Percentiles rank a stretch among this genome's conserved stretches.
Evolutionary conservation across 129 eudicot species (phyloP).

Genomic region (Ambrosia artemisiifolia): DNA sequence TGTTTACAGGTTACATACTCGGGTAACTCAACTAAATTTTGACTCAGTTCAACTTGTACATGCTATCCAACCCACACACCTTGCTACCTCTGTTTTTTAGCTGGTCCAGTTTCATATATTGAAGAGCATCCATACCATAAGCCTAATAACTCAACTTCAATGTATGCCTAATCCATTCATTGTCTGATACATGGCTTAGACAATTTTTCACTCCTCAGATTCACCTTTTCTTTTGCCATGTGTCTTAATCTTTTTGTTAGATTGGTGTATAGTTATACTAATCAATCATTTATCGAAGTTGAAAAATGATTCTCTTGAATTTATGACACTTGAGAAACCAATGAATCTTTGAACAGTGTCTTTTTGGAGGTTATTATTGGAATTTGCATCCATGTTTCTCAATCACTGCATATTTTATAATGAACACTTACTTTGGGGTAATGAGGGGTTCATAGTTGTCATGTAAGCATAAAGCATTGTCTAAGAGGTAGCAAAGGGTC

Average conservation of each 20-base stretch:
- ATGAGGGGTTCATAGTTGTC: too few species aligned
- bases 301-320: too few species aligned
- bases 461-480: too few species aligned
- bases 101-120: too few species aligned
- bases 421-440: too few species aligned
- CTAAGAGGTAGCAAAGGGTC: not conserved
- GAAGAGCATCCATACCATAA: not conserved
- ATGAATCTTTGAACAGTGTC: too few species aligned
- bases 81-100: too few species aligned
- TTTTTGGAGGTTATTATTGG: too few species aligned
- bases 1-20: not conserved
- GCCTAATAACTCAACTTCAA: not conserved
- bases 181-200: too few species aligned
- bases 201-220: not conserved
- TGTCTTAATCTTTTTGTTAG: not conserved
- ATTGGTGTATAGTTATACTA: not conserved
- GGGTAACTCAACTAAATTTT: not conserved
- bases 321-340: too few species aligned
- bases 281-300: conserved; percentile 3
- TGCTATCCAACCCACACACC: too few species aligned
- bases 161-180: not conserved
- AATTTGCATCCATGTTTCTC: too few species aligned
- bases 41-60: not conserved
- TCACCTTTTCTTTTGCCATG: not conserved
- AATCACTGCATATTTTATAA: not conserved